Conservation (phyloP, 2,329 filamentous ascomycete species). For the Corniculantispora saksenae region DNA sequence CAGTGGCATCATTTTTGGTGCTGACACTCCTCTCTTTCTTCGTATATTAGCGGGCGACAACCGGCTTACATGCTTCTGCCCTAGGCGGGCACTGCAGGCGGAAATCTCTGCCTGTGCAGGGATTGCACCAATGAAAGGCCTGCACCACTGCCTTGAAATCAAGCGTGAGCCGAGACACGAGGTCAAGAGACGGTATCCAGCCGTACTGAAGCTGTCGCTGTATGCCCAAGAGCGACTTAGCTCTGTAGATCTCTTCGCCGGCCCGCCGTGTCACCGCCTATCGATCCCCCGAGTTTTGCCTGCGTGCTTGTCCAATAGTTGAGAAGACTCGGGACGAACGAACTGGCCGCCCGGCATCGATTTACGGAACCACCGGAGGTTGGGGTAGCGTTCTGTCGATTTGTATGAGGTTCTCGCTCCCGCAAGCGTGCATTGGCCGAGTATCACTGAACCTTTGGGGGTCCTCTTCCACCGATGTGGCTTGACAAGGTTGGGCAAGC, state of each 20-base stretch:
- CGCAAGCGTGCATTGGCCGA: not conserved
- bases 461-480: constrained; percentile 10
- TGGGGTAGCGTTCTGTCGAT: not conserved
- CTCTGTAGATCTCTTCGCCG: constrained; percentile 11
- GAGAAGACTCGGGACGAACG: not conserved
- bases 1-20: constrained; percentile 11
- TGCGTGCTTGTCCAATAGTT: not conserved
- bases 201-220: not conserved
- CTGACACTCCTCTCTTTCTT: constrained; percentile 1
- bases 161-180: constrained; percentile 1
- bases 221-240: not conserved
- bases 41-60: constrained; percentile 18
- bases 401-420: constrained; percentile 12
- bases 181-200: not conserved
- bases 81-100: constrained; percentile 1
- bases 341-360: not conserved
- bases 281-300: not conserved
- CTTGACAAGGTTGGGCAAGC: constrained; percentile 6
- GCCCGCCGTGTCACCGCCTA: not conserved
- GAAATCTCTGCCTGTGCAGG: constrained; percentile 1
- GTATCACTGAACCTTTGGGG: not conserved
- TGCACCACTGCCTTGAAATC: not conserved
- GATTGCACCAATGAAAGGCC: not conserved
- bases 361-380: not conserved
- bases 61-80: constrained; percentile 17